phyloP scores from a whole-genome alignment of 2,329 filamentous ascomycete genomes.

The Bimuria novae-zelandiae region DNA sequence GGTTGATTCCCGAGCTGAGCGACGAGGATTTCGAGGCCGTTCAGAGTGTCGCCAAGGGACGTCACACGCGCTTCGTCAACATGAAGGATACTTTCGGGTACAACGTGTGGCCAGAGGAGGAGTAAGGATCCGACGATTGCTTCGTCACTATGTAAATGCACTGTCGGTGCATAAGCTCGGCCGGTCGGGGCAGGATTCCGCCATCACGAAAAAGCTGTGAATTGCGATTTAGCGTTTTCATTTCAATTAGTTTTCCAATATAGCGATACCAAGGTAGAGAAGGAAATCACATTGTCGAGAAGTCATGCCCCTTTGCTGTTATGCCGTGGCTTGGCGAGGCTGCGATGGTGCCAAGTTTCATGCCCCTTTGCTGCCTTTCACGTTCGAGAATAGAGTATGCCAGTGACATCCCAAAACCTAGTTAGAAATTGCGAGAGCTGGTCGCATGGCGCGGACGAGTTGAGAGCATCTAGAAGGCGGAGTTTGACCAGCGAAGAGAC shows the following conservation, averaged over 20 bases:
- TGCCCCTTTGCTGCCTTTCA: too few species aligned
- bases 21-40: slow-evolving; percentile 62
- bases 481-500: background rate
- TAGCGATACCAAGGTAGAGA: background rate
- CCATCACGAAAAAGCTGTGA: too few species aligned
- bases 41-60: slow-evolving; percentile 66
- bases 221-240: background rate
- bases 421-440: too few species aligned
- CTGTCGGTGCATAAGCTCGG: background rate
- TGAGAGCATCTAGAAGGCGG: background rate
- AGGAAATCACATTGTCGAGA: too few species aligned
- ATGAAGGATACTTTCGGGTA: slow-evolving; percentile 83
- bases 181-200: background rate
- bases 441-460: background rate
- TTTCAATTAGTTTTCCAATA: background rate
- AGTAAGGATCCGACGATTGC: slow-evolving; percentile 13
- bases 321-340: too few species aligned
- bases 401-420: too few species aligned
- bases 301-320: too few species aligned
- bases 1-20: slow-evolving; percentile 63
- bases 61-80: slow-evolving; percentile 75
- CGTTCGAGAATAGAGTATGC: too few species aligned
- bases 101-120: slow-evolving; percentile 60
- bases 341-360: too few species aligned
- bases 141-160: background rate